These are phyloP conservation scores for Magnolia kwangsiensis DNA, from an alignment of 164 flowering plant species.

Conservation along the genomic window DNA sequence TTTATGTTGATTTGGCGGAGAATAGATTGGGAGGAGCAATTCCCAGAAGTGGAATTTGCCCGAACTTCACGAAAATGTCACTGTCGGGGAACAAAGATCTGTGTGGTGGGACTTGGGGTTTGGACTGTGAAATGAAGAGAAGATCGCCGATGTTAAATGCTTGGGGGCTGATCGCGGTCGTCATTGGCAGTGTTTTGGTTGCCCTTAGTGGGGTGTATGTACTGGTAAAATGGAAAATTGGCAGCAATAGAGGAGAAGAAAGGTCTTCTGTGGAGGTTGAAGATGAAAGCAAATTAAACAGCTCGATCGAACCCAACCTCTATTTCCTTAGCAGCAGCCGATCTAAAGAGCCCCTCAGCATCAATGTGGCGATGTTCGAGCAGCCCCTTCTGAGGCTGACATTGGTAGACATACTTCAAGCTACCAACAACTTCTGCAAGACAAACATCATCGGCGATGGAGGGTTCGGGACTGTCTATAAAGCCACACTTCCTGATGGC, in stretches of 20 bases:
- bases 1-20: slow-evolving; percentile 40
- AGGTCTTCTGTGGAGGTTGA: slow-evolving; percentile 24
- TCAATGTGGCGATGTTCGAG: slow-evolving; percentile 73
- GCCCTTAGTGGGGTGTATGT: slow-evolving; percentile 26
- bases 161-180: slow-evolving; percentile 41
- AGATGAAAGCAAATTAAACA: slow-evolving; percentile 42
- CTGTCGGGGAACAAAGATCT: slow-evolving; percentile 49
- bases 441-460: slow-evolving; percentile 78
- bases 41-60: slow-evolving; percentile 54
- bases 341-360: slow-evolving; percentile 73
- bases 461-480: slow-evolving; percentile 81
- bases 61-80: slow-evolving; percentile 33
- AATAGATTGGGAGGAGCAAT: slow-evolving; percentile 55
- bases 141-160: slow-evolving; percentile 26
- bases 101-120: slow-evolving; percentile 28
- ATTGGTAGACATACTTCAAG: slow-evolving; percentile 55
- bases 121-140: slow-evolving; percentile 25
- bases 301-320: slow-evolving; percentile 40
- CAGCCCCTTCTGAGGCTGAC: slow-evolving; percentile 72
- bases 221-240: slow-evolving; percentile 28
- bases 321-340: slow-evolving; percentile 57
- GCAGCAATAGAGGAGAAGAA: slow-evolving; percentile 13
- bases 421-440: slow-evolving; percentile 75
- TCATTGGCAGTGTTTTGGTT: slow-evolving; percentile 28
- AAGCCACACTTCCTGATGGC: slow-evolving; percentile 52